A percentile compares a stretch with the other conserved stretches of the same genome.
Conservation (phyloP, 768 basidiomycete genomes). For the Mycena amicta region DNA sequence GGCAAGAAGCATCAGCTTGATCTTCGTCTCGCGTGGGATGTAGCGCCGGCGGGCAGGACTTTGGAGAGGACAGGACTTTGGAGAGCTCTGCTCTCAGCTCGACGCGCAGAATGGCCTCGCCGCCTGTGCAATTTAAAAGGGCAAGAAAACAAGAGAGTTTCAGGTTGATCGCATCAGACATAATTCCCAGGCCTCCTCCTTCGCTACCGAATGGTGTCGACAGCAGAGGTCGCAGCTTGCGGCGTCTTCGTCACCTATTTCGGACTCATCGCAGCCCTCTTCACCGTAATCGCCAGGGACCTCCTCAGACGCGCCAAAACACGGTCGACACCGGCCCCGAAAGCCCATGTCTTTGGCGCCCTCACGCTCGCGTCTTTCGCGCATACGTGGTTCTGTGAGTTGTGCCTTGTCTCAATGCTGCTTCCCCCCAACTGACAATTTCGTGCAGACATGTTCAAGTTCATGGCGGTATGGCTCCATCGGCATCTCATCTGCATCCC, state of each 20-base stretch:
- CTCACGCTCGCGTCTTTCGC: slow-evolving; percentile 39
- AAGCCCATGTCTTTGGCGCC: slow-evolving; percentile 32
- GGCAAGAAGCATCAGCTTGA: no score
- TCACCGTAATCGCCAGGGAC: slow-evolving; percentile 15
- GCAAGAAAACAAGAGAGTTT: no score
- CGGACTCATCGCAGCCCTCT: neutral
- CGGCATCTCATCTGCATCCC: neutral
- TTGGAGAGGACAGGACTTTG: no score
- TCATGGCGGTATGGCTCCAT: slow-evolving; percentile 38
- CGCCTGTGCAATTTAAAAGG: no score
- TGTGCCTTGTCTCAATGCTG: slow-evolving; percentile 1
- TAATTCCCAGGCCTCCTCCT: no score
- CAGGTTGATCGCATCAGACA: no score
- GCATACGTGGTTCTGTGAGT: slow-evolving; percentile 58
- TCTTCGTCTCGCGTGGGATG: no score
- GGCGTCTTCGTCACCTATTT: slow-evolving; percentile 21
- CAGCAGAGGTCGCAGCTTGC: slow-evolving; percentile 31
- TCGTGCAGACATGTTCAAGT: slow-evolving; percentile 52
- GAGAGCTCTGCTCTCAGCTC: no score
- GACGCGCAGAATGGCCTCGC: no score
- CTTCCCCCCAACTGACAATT: no score
- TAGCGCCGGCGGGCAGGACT: no score
- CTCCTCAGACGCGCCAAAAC: slow-evolving; percentile 7
- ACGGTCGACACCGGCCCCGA: neutral
- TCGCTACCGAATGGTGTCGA: no score